Evolutionary conservation across 2,329 filamentous ascomycete species (phyloP).

Genomic region (Amauroascus niger): DNA sequence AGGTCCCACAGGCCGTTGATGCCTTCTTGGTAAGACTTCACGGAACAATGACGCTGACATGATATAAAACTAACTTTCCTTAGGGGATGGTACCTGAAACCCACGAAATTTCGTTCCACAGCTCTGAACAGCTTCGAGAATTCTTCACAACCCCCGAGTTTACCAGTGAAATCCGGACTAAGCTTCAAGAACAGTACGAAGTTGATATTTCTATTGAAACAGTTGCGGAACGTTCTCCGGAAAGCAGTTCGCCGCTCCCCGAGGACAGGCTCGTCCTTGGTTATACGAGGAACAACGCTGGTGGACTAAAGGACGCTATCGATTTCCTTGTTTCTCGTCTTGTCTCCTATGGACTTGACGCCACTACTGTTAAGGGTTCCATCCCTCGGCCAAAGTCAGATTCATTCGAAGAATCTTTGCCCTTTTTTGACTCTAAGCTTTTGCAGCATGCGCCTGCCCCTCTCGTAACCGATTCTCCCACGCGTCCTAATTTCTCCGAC

Average conservation of each 20-base stretch:
- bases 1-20: conserved; percentile 93
- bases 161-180: conserved; percentile 65
- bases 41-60: background rate
- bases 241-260: conserved; percentile 37
- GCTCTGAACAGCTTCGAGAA: conserved; percentile 63
- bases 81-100: conserved; percentile 94
- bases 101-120: conserved; percentile 79
- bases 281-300: conserved; percentile 95
- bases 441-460: conserved; percentile 82
- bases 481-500: conserved; percentile 72
- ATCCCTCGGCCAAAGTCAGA: conserved; percentile 97
- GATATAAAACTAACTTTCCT: conserved; percentile 23
- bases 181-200: conserved; percentile 84
- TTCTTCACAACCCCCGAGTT: conserved; percentile 79
- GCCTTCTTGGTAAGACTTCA: conserved; percentile 64
- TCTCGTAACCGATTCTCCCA: conserved; percentile 75
- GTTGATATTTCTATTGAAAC: conserved; percentile 69
- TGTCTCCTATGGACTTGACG: conserved; percentile 80
- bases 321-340: conserved; percentile 84
- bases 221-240: conserved; percentile 27
- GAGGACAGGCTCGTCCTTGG: conserved; percentile 56
- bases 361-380: conserved; percentile 78
- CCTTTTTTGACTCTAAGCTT: conserved; percentile 94
- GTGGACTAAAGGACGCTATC: conserved; percentile 87
- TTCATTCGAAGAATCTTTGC: conserved; percentile 93